Evolutionary conservation across 768 basidiomycete species (phyloP).

Genomic region (Pleurotus platypus): DNA sequence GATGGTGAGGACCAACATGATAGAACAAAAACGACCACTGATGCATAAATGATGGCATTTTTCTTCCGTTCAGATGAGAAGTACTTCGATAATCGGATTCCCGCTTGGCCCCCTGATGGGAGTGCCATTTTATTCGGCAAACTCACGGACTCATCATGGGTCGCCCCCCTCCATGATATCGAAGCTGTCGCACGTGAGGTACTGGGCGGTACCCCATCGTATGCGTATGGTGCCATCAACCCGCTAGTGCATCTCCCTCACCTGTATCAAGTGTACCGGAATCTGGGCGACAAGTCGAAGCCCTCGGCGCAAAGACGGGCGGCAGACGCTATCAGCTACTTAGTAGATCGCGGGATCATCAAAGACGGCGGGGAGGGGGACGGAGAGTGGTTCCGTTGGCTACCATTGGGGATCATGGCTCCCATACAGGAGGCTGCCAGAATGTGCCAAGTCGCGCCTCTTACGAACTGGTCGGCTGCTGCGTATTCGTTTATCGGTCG

Average conservation of each 20-base stretch:
- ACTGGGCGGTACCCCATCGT: slow-evolving; percentile 51
- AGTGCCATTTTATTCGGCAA: slow-evolving; percentile 59
- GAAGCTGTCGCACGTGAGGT: slow-evolving; percentile 32
- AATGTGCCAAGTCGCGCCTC: slow-evolving; percentile 77
- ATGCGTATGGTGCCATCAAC: slow-evolving; percentile 59
- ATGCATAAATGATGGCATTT: slow-evolving; percentile 6
- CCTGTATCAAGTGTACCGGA: slow-evolving; percentile 54
- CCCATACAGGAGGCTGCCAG: slow-evolving; percentile 85
- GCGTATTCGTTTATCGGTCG: slow-evolving; percentile 70
- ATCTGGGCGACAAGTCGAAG: slow-evolving; percentile 51
- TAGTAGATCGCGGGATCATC: slow-evolving; percentile 42
- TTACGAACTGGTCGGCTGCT: slow-evolving; percentile 66
- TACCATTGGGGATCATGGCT: slow-evolving; percentile 69
- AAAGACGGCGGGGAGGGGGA: slow-evolving; percentile 30
- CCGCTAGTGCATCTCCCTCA: slow-evolving; percentile 52
- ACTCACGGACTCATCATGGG: slow-evolving; percentile 68
- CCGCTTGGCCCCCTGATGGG: slow-evolving; percentile 78
- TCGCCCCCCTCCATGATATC: slow-evolving; percentile 45
- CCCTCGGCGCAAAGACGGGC: slow-evolving; percentile 59
- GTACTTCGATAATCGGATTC: slow-evolving; percentile 65
- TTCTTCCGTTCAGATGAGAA: slow-evolving; percentile 30
- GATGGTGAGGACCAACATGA: slow-evolving; percentile 4
- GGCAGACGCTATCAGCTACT: slow-evolving; percentile 55
- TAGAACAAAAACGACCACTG: neutral
- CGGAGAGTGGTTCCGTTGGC: slow-evolving; percentile 37